These are phyloP conservation scores for Nematocida sp. DNA, from an alignment of 371 early-diverging fungal species.

Conservation along the genomic window DNA sequence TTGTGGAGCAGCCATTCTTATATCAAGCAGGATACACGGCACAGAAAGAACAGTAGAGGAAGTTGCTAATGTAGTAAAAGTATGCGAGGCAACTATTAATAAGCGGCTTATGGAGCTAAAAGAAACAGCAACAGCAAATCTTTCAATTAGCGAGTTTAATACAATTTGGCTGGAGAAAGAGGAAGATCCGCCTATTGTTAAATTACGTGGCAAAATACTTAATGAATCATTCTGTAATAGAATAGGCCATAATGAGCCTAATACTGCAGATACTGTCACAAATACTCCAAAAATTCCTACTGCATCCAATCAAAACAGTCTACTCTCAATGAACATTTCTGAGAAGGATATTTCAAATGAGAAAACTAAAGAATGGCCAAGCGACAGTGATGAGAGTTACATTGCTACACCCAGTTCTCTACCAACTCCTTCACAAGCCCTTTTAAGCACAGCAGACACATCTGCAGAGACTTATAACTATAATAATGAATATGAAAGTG, in stretches of 20 bases:
- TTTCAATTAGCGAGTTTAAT: slow-evolving; percentile 83
- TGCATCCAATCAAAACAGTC: neutral
- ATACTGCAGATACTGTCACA: neutral
- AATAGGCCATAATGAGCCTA: neutral
- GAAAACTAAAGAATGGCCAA: neutral
- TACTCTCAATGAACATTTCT: neutral
- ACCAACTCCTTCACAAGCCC: slow-evolving; percentile 71
- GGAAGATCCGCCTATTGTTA: slow-evolving; percentile 82
- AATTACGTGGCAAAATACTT: slow-evolving; percentile 25
- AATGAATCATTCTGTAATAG: slow-evolving; percentile 34
- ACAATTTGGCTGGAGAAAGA: slow-evolving; percentile 80
- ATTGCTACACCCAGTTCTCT: neutral
- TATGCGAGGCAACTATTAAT: slow-evolving; percentile 81
- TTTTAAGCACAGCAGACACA: slow-evolving; percentile 59
- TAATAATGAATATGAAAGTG: slow-evolving; percentile 34
- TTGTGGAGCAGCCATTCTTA: slow-evolving; percentile 87
- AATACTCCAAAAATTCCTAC: neutral
- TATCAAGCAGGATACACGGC: slow-evolving; percentile 88
- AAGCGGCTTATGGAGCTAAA: slow-evolving; percentile 83
- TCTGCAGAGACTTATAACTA: slow-evolving; percentile 11
- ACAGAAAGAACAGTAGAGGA: slow-evolving; percentile 80
- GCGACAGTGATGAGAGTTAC: slow-evolving; percentile 54
- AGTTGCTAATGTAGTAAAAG: slow-evolving; percentile 84
- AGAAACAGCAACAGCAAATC: slow-evolving; percentile 78
- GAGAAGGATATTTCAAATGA: neutral